A percentile compares a stretch with the other conserved stretches of the same genome.
These are phyloP conservation scores for Tolypocladium tundrense DNA, from an alignment of 2,329 filamentous ascomycete species.

Conservation along the genomic window DNA sequence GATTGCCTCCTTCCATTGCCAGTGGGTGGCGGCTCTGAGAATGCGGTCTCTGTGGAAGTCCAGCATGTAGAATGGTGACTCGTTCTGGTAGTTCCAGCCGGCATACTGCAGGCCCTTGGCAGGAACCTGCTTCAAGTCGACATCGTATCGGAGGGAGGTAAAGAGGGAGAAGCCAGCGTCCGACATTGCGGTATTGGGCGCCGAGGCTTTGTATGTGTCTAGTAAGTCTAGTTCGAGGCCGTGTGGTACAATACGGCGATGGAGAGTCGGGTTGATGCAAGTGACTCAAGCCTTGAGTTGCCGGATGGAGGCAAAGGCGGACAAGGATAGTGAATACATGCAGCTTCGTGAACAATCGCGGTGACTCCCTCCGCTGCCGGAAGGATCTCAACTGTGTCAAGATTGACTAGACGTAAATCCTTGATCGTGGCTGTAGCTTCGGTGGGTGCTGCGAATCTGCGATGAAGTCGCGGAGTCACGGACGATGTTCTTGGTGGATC, in stretches of 20 bases:
- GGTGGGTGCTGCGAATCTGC: background rate
- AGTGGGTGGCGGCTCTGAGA: constrained; percentile 50
- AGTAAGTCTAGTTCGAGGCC: background rate
- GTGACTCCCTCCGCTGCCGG: background rate
- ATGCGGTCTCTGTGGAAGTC: constrained; percentile 70
- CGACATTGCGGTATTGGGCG: constrained; percentile 16
- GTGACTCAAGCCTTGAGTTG: background rate
- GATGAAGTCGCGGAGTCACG: background rate
- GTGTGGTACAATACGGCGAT: background rate
- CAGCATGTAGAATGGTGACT: constrained; percentile 68
- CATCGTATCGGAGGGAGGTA: constrained; percentile 64
- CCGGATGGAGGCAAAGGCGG: background rate
- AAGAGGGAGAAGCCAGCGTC: constrained; percentile 48
- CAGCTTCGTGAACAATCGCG: background rate
- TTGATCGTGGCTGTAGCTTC: background rate
- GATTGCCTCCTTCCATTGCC: constrained; percentile 40
- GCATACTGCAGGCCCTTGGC: constrained; percentile 26
- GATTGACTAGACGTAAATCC: background rate
- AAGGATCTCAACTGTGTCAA: background rate
- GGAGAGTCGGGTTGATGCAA: background rate
- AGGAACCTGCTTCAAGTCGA: constrained; percentile 36
- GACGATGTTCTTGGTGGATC: background rate
- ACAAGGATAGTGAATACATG: background rate
- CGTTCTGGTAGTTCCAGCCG: constrained; percentile 41
- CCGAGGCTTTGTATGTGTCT: background rate